Conservation (phyloP, 106 monocot genomes). For the Dioscorea zingiberensis region DNA sequence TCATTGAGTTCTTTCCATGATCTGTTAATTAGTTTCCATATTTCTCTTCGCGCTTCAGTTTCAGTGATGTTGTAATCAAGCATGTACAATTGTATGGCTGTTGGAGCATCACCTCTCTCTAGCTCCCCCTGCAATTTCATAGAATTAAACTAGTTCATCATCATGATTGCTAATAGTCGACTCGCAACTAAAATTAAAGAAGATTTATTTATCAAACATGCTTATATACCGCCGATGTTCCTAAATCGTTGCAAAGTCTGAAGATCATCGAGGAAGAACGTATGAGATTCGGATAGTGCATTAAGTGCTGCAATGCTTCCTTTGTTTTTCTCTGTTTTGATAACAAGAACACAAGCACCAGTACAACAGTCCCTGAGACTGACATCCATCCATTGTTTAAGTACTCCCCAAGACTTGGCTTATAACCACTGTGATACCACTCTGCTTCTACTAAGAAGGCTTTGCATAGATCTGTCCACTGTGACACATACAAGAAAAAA, state of each 20-base stretch:
- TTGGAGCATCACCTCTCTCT: slow-evolving; percentile 40
- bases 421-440: slow-evolving; percentile 25
- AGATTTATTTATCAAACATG: background rate
- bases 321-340: background rate
- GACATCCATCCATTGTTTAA: slow-evolving; percentile 31
- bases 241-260: slow-evolving; percentile 46
- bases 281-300: slow-evolving; percentile 14
- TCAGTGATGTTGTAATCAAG: slow-evolving; percentile 25
- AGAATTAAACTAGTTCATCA: background rate
- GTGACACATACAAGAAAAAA: background rate
- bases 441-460: slow-evolving; percentile 38
- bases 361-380: slow-evolving; percentile 10
- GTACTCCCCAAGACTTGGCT: slow-evolving; percentile 33
- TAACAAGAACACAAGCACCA: slow-evolving; percentile 16
- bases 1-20: slow-evolving; percentile 37
- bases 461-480: slow-evolving; percentile 50
- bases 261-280: slow-evolving; percentile 25
- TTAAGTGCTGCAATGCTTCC: slow-evolving; percentile 10
- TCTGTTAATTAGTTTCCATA: slow-evolving; percentile 14
- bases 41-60: slow-evolving; percentile 13
- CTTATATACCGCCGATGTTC: slow-evolving; percentile 34
- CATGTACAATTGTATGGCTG: slow-evolving; percentile 42
- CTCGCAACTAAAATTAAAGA: background rate
- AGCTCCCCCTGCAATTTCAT: slow-evolving; percentile 27
- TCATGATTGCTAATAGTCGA: too few species aligned